Base-by-base conservation (phyloP, 305 asterid species). In the Striga hermonthica region DNA sequence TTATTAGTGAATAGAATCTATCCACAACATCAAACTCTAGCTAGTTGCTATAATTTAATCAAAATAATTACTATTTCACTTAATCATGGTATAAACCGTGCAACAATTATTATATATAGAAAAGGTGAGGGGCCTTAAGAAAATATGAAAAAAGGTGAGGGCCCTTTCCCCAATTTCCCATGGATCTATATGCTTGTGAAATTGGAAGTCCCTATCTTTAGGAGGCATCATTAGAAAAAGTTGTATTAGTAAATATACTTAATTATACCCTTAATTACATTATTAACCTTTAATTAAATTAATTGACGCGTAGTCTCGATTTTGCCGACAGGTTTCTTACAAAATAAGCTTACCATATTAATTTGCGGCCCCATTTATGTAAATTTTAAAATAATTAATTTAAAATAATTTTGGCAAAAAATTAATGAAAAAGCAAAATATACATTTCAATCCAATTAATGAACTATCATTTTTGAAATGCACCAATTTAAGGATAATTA, bases 1-100 rank as follows among this genome's bases (percentile, higher is more conserved):
- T 47, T 47, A 4, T 47, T 47, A 47, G 53, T 47, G 53, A 47
- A 47, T 47, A 47, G 14, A 47, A 47, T 47, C 14, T 47, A 47
- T 3, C 53, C 53, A 47, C 53, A 47, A 47, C 53, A 47, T 47
- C n/a, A 47, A 22, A 22, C 31, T 22, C 31, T 4, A n/a, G 10
- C 14, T 47, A 47, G 53, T 47, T 47, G 14, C 53, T 9, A 47
- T 3, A 47, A 10, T 47, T 9, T 4, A 9, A 47, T 47, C 53
- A 22, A 12, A 7, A 53, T 7, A 6, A 53, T 22, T 6, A 16
- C 3, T 14, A 44, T 16, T 14, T 15, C 37, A 53, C 12, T 53
- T 16, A 53, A 16, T 53, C 11, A 6, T 53, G 34, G 1, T 53
- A 5, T 16, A 14, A 28, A 22, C 59, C 34, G 22, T 53, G 34